Evolutionary conservation across 2,329 filamentous ascomycete species (phyloP), one percentile per base, ranked within the genome.

Genomic region (Trichoderma sp.): DNA sequence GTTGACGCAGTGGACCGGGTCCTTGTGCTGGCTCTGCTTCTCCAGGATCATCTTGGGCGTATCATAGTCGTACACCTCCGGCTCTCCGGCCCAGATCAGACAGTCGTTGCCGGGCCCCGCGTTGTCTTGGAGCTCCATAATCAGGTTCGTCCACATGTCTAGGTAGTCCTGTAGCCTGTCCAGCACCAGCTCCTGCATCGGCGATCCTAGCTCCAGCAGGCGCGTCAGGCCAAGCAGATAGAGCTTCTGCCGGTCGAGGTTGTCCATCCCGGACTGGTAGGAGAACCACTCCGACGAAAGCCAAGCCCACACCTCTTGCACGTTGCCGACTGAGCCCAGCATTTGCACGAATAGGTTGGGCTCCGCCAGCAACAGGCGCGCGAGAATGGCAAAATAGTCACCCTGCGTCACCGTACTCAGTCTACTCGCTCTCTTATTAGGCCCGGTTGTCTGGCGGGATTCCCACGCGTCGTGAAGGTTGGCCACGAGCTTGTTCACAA

Each of bases 321-420:
- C 68, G 7, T 76, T 72, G 1, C 79, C 80, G 66, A 83, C 77
- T 3, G 79, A 77, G 19, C 76, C 76, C 19, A 89, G 75, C 75
- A 87, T 79, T 19, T 85, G 81, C 5, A 88, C 79, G 69, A 97
- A 90, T 2, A 90, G 80, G 2, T 78, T 77, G 0, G 93, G 91
- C 44, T 90, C 90, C 0, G 88, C 88, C 2, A 96, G 79, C 0
- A 89, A 86, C 17, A 98, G 83, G 1, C 93, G 89, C 2, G 92
- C 89, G 2, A 99, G 82, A 2, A 98, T 87, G 5, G 87, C 85
- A 72, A 96, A 90, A 75, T 96, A 97, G 73, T 97, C 91, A 0
- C 90, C 90, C 73, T 97, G 88, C 0, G 91, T 88, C 12, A 93
- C 83, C 14, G 88, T 87, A 70, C 90, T 89, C 41, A 97, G 85